Percentiles rank a stretch among this genome's conserved stretches.
phyloP scores from a whole-genome alignment of 108 stramenopile genomes.

The Cyclotella choctawhatcheeana region DNA sequence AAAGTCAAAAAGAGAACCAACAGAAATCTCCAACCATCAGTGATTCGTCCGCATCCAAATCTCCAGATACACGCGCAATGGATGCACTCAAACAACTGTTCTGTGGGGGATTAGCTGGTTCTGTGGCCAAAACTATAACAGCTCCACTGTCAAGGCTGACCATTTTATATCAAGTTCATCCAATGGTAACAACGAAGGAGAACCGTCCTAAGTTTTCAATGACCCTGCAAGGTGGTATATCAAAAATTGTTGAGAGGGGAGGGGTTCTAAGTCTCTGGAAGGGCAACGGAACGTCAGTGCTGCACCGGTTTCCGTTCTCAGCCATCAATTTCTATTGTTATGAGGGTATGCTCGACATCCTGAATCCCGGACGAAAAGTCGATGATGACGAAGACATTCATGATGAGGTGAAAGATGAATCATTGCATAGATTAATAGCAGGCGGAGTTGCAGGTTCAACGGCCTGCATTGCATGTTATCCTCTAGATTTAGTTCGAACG shows the following conservation, averaged over 20 bases:
- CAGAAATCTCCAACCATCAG: not conserved
- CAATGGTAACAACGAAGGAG: constrained; percentile 88
- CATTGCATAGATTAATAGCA: constrained; percentile 77
- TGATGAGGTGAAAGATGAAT: constrained; percentile 34
- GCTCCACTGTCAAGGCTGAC: constrained; percentile 91
- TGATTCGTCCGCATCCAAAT: not conserved
- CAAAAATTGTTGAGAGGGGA: constrained; percentile 86
- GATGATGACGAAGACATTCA: constrained; percentile 57
- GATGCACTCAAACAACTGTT: constrained; percentile 89
- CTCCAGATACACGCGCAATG: constrained; percentile 56
- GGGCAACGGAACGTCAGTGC: constrained; percentile 91
- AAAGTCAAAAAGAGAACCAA: not conserved
- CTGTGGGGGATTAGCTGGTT: constrained; percentile 94
- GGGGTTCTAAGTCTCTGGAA: constrained; percentile 90
- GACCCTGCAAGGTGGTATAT: constrained; percentile 65
- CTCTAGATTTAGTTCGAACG: constrained; percentile 91
- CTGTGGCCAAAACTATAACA: constrained; percentile 92
- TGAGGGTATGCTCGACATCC: constrained; percentile 79
- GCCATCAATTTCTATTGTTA: constrained; percentile 94
- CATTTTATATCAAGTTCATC: constrained; percentile 93
- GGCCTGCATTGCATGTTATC: constrained; percentile 92
- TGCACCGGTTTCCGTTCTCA: constrained; percentile 94
- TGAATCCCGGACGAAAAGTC: constrained; percentile 51
- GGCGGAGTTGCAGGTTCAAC: constrained; percentile 85
- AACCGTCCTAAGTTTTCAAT: constrained; percentile 84